Base-by-base conservation (phyloP, 208 protist genomes). In the Trichomonas tenax region DNA sequence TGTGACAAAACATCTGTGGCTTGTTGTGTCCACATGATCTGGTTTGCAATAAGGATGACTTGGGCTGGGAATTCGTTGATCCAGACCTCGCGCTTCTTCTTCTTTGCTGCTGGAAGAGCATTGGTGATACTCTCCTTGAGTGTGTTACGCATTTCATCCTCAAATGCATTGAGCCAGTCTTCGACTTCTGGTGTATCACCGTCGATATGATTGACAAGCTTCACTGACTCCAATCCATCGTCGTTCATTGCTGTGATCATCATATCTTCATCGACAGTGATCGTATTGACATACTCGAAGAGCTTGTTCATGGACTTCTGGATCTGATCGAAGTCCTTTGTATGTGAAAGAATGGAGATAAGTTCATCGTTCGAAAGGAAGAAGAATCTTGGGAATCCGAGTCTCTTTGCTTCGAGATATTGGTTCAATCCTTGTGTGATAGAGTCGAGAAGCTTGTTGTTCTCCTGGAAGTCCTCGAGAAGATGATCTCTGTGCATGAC, bases 351-450 rank as follows among this genome's bases (percentile, higher is more conserved):
- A 89, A 99, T 99, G 97, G 99, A 98, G 34, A 99, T 98, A 90
- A 99, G 96, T 97, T 99, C 99, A 97, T 99, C 98, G 97, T 99
- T 99, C 6, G 98, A 99, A 23, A 99, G 97, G 96, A 99, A 99
- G 97, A 98, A 98, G 96, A 99, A 99, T 63, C 98, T 97, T 97
- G 96, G 38, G 48, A 97, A 97, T 41, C 96, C 82, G 36, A 97
- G 96, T 38, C 98, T 97, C 96, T 98, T 99, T 48, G 97, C 96
- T 96, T 99, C 98, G 82, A 99, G 96, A 96, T 98, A 98, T 58
- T 98, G 96, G 40, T 97, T 97, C 44, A 99, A 97, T 46, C 98
- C 96, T 96, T 98, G 98, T 58, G 97, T 97, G 36, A 99, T 98
- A 41, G 98, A 97, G 36, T 99, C 98, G 34, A 99, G 97, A 46